Percentiles rank a stretch among this genome's conserved stretches.
phyloP scores from a whole-genome alignment of 2,329 filamentous ascomycete species.

The Verticillium zaregamsianum region DNA sequence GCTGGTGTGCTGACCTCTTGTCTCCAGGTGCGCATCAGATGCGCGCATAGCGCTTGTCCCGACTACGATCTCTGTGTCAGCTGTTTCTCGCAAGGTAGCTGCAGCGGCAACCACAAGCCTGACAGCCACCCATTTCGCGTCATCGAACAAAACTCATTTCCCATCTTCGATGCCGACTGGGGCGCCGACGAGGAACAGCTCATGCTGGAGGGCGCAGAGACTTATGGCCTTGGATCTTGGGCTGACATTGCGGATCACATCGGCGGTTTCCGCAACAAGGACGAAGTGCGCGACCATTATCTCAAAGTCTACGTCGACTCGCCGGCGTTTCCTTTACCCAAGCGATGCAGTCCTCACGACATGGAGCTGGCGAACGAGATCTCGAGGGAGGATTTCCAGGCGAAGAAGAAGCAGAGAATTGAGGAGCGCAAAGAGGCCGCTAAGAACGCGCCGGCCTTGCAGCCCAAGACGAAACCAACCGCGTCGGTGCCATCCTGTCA shows the following conservation, averaged over 20 bases:
- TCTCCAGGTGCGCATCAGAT: constrained; percentile 86
- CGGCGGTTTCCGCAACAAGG: constrained; percentile 87
- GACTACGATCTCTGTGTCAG: constrained; percentile 97
- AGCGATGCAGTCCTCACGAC: constrained; percentile 79
- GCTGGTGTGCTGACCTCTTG: constrained; percentile 10
- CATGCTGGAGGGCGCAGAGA: constrained; percentile 88
- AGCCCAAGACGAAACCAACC: constrained; percentile 92
- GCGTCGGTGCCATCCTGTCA: constrained; percentile 94
- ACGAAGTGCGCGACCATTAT: constrained; percentile 95
- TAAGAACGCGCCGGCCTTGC: constrained; percentile 76
- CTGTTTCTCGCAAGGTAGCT: constrained; percentile 81
- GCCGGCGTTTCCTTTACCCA: constrained; percentile 77
- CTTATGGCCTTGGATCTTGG: constrained; percentile 95
- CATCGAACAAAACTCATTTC: constrained; percentile 97
- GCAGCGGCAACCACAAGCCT: constrained; percentile 80
- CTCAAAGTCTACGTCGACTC: constrained; percentile 83
- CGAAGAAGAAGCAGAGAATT: constrained; percentile 87
- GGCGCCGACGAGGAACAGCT: constrained; percentile 96
- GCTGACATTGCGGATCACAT: constrained; percentile 98
- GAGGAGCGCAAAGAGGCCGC: constrained; percentile 85
- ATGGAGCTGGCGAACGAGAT: constrained; percentile 74
- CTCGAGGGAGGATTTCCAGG: constrained; percentile 87
- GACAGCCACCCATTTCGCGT: constrained; percentile 84
- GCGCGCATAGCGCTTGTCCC: constrained; percentile 75
- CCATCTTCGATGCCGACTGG: constrained; percentile 93